These are phyloP conservation scores for Ocimum tenuiflorum DNA, from an alignment of 257 asterid genomes.

Conservation along the genomic window DNA sequence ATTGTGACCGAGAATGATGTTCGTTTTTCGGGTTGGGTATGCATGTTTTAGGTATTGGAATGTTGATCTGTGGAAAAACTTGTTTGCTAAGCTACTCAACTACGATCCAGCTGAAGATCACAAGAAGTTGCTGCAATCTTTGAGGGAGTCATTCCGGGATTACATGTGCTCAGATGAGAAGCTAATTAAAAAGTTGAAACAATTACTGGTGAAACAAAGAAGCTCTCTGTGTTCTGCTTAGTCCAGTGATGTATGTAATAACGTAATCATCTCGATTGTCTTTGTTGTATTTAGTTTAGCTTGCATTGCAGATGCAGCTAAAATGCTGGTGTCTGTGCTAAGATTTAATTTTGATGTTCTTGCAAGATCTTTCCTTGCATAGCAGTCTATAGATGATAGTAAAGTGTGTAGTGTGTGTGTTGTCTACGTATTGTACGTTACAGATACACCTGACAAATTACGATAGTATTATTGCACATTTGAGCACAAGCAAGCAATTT, in stretches of 20 bases:
- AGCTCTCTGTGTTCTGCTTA: conserved; percentile 62
- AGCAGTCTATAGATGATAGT: neutral
- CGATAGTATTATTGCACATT: too few species aligned
- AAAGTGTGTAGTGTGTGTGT: neutral
- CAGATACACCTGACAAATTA: too few species aligned
- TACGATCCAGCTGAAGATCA: conserved; percentile 50
- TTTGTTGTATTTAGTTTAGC: neutral
- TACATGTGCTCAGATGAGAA: conserved; percentile 69
- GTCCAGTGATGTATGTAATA: conserved; percentile 7
- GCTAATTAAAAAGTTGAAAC: conserved; percentile 60
- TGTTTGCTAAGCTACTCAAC: conserved; percentile 65
- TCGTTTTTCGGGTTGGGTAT: too few species aligned
- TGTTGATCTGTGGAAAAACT: conserved; percentile 62
- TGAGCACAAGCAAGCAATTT: too few species aligned
- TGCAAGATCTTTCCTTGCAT: neutral
- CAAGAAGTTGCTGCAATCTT: conserved; percentile 36
- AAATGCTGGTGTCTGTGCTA: too few species aligned
- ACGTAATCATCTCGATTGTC: neutral
- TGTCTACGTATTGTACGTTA: neutral
- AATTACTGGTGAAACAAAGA: conserved; percentile 64
- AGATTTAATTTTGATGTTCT: conserved; percentile 3
- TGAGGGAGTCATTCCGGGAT: conserved; percentile 68
- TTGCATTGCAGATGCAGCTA: neutral
- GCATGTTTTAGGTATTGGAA: conserved; percentile 60
- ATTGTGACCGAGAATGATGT: too few species aligned